A percentile compares a stretch with the other conserved stretches of the same genome.
These are phyloP conservation scores for Fusarium nelsonii DNA, from an alignment of 2,329 filamentous ascomycete genomes.

Conservation along the genomic window DNA sequence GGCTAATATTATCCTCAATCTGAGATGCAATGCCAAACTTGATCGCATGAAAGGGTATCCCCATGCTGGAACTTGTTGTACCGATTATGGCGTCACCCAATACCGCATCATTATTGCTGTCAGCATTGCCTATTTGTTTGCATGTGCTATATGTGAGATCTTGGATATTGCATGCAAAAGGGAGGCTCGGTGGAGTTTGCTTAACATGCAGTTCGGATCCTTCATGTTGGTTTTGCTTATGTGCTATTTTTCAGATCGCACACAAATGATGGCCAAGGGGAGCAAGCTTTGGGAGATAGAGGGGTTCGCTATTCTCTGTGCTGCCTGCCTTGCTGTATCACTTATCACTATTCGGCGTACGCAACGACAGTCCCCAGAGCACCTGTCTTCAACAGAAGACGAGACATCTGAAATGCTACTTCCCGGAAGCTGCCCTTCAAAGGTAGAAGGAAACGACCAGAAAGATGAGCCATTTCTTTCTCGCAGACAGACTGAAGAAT, in stretches of 20 bases:
- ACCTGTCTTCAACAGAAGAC: accelerated
- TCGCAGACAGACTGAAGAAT: slow-evolving; percentile 67
- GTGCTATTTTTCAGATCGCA: slow-evolving; percentile 47
- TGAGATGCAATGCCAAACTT: slow-evolving; percentile 62
- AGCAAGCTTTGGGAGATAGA: slow-evolving; percentile 23
- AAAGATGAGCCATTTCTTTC: slow-evolving; percentile 1
- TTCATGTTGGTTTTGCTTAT: slow-evolving; percentile 40
- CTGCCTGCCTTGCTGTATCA: neutral
- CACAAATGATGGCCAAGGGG: slow-evolving; percentile 47
- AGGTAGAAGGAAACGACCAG: neutral
- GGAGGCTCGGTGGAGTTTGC: slow-evolving; percentile 11
- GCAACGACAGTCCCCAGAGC: accelerated
- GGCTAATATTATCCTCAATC: slow-evolving; percentile 62
- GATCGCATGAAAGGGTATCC: slow-evolving; percentile 52
- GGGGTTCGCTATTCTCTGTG: slow-evolving; percentile 28
- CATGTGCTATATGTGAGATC: slow-evolving; percentile 32
- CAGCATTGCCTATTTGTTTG: slow-evolving; percentile 26
- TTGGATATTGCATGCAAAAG: slow-evolving; percentile 10
- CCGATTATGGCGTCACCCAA: slow-evolving; percentile 54
- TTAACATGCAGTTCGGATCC: slow-evolving; percentile 42
- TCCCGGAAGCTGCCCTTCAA: too few relatives aligned
- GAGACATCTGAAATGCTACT: neutral
- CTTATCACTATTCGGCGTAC: slow-evolving; percentile 27
- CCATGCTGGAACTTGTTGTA: slow-evolving; percentile 65
- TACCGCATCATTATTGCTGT: slow-evolving; percentile 33